A percentile compares a stretch with the other conserved stretches of the same genome.
These are phyloP conservation scores for Desmodesmus armatus DNA, from an alignment of 139 green algal genomes.

Conservation along the genomic window DNA sequence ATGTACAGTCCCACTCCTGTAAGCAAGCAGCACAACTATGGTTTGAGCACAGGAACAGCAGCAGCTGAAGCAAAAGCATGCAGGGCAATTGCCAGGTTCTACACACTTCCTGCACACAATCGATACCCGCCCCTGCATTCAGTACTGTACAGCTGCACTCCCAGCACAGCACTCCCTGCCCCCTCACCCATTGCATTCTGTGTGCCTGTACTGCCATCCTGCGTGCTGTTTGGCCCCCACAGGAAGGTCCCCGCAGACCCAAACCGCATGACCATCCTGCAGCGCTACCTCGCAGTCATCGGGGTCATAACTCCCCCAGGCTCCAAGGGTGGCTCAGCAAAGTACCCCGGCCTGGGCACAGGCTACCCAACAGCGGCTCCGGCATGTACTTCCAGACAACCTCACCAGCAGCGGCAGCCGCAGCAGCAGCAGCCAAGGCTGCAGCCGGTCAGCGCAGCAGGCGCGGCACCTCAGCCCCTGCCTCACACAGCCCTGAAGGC, in stretches of 20 bases:
- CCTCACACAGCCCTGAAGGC: conserved; percentile 2
- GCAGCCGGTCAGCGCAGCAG: background rate
- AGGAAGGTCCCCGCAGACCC: conserved; percentile 35
- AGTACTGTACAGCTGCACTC: too few species aligned
- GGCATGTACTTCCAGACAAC: background rate
- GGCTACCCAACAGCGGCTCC: conserved; percentile 35
- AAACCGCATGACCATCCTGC: conserved; percentile 34
- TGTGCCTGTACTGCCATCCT: conserved; percentile 12
- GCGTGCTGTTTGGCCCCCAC: background rate
- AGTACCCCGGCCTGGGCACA: conserved; percentile 24
- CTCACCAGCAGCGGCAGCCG: background rate
- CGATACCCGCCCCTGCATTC: too few species aligned
- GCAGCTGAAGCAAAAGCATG: too few species aligned
- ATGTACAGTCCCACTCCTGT: background rate
- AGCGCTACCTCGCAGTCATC: conserved; percentile 36
- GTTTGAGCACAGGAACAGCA: too few species aligned
- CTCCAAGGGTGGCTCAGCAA: background rate
- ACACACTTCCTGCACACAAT: too few species aligned
- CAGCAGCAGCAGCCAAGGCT: background rate
- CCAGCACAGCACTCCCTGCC: too few species aligned
- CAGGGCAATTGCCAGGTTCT: too few species aligned
- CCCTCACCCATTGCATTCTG: too few species aligned
- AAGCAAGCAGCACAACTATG: background rate
- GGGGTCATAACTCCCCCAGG: conserved; percentile 27
- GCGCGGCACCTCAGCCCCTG: background rate